Base-by-base conservation (phyloP, 2,329 filamentous ascomycete genomes). In the Hymenoscyphus scutula region DNA sequence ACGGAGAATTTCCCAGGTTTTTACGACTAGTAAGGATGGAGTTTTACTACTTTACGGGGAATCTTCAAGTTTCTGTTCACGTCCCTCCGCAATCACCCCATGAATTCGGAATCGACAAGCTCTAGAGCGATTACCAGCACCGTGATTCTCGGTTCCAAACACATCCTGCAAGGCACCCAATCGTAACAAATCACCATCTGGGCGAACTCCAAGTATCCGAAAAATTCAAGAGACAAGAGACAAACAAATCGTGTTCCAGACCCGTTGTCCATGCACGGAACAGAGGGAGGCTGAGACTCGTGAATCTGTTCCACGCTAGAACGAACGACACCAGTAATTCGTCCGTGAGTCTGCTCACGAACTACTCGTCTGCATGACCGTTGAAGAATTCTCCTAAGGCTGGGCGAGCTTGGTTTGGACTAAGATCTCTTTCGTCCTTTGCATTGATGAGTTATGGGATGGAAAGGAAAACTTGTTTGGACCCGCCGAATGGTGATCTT, bases 361-460 rank as follows among this genome's bases (percentile, higher is more conserved):
- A 17, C 38, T 6, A 8, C n/a, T 41, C 38, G 19, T 23, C 1
- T 45, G 8, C 6, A 45, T 10, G 17, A n/a, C 5, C 5, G 5
- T 3, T 17, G 7, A 45, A 10, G 19, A 45, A 45, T 23, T 3
- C 41, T 1, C n/a, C 37, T 45, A n/a, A 2, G 17, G 17, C 38
- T 45, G 8, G 38, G 41, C 41, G n/a, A 48, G 41, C 41, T 10
- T 23, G 41, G n/a, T 19, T 48, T 19, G 41, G n/a, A n/a, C n/a
- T n/a, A n/a, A n/a, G n/a, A n/a, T n/a, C n/a, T n/a, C n/a, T 19
- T 7, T 48, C 11, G 3, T 10, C 11, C 2, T 48, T 10, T 48
- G 41, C 41, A 48, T 48, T 48, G 41, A 48, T 48, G 41, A 23
- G 41, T 23, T 48, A 48, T 48, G n/a, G 41, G 41, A 25, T 48